Evolutionary conservation across 2,329 filamentous ascomycete genomes (phyloP), one percentile per base, ranked within the genome.

Genomic region (Cladophialophora immunda): DNA sequence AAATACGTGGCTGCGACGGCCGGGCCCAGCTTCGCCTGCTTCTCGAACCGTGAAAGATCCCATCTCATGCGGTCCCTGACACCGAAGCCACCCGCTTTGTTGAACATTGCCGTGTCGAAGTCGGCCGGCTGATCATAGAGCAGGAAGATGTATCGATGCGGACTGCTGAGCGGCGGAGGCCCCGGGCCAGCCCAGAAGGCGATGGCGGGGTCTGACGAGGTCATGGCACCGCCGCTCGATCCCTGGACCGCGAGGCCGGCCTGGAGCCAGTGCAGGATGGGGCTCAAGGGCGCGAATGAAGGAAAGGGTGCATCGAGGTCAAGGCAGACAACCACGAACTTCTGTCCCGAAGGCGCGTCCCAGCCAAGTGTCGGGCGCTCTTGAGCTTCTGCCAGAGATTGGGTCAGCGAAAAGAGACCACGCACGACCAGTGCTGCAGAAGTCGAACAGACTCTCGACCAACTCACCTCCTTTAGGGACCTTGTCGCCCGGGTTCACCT

Each of bases 131-230:
- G 81, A 68, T 84, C 80, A 66, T 81, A 85, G 25, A 85, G 71
- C 65, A 84, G 77, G 70, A 85, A 85, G 3, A 78, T 64, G 70
- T 86, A 86, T 0, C 84, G 81, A 73, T 86, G 83, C 9, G 84
- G 81, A 7, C 76, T 69, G 64, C 81, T 82, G 6, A 75, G 70
- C 0, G 80, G 80, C 13, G 83, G 83, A n/a, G 84, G 83, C 3
- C 76, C 78, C 2, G 84, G 83, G 0, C 77, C 80, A 57, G 83
- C 78, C 69, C 82, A 86, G 27, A 15, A 22, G 47, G 38, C 62
- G 52, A 62, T 57, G 19, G 30, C 47, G 3, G 66, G 62, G 4
- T 65, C 52, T 11, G 54, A n/a, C 15, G 62, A 65, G 17, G 54
- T 64, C 30, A 65, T 38, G n/a, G 15, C 62, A 8, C 15, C 25